phyloP scores from a whole-genome alignment of 2,329 filamentous ascomycete species.

The Sclerotiophoma versabilis region DNA sequence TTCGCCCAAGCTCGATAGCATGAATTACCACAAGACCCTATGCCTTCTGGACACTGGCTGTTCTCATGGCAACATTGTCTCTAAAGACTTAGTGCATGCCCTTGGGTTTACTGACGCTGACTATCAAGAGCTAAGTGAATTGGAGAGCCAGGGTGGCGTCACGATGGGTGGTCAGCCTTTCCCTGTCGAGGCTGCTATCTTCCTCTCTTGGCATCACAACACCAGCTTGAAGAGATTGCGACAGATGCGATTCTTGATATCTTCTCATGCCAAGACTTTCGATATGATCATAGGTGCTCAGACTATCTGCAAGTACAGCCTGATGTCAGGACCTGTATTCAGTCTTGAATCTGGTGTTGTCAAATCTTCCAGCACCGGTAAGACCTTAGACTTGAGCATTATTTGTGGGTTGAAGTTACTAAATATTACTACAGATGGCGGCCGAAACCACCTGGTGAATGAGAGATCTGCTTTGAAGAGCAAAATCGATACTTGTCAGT shows the following conservation, averaged over 20 bases:
- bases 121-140: background rate
- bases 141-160: background rate
- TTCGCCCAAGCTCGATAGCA: background rate
- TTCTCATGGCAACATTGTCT: background rate
- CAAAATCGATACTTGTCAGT: no score
- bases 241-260: background rate
- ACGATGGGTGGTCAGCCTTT: background rate
- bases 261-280: background rate
- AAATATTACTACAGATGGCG: no score
- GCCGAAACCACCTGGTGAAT: no score
- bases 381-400: no score
- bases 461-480: no score
- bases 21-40: background rate
- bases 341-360: background rate
- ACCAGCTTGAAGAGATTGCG: background rate
- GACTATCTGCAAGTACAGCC: background rate
- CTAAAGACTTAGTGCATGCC: background rate
- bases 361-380: no score
- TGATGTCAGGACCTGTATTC: background rate
- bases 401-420: no score
- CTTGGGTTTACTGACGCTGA: background rate
- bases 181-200: background rate
- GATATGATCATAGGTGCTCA: conserved; percentile 1
- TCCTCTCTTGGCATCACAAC: conserved; percentile 3
- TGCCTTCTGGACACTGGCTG: conserved; percentile 7